These are phyloP conservation scores for Globisporangium nodosum DNA, from an alignment of 352 stramenopile genomes.

Conservation along the genomic window DNA sequence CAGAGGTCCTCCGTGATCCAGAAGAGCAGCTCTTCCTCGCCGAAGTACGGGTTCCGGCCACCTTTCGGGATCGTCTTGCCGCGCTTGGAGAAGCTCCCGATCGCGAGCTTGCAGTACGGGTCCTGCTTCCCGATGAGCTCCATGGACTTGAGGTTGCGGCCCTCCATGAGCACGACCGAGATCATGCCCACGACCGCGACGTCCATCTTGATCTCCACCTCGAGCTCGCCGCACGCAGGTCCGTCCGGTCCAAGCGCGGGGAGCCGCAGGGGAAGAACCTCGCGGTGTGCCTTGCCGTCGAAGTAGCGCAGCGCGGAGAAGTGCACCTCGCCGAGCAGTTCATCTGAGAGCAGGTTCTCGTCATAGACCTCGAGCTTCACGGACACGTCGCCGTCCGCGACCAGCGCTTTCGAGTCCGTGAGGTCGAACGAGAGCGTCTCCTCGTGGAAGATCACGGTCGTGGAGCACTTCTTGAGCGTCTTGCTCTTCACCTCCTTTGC, in stretches of 20 bases:
- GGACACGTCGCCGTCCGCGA: constrained; percentile 67
- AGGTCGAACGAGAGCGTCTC: constrained; percentile 82
- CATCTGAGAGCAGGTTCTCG: constrained; percentile 84
- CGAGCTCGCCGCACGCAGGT: constrained; percentile 37
- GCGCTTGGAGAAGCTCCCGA: constrained; percentile 65
- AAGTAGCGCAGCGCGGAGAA: constrained; percentile 81
- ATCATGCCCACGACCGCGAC: constrained; percentile 81
- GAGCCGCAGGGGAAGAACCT: constrained; percentile 58
- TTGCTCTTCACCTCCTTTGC: constrained; percentile 72
- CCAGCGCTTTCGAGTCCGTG: constrained; percentile 59
- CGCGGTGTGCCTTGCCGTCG: constrained; percentile 47
- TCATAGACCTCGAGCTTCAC: constrained; percentile 82
- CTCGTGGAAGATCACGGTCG: constrained; percentile 82
- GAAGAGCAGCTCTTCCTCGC: constrained; percentile 88
- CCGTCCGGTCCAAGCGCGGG: constrained; percentile 14
- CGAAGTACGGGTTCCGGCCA: constrained; percentile 88
- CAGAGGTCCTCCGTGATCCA: constrained; percentile 90
- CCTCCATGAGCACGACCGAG: constrained; percentile 83
- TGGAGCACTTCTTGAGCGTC: constrained; percentile 77
- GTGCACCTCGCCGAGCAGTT: constrained; percentile 63
- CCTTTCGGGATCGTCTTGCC: constrained; percentile 72
- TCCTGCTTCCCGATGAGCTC: constrained; percentile 89
- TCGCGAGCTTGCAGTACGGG: constrained; percentile 84
- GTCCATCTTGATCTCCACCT: constrained; percentile 69
- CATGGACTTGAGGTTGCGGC: constrained; percentile 87